phyloP scores from a whole-genome alignment of 768 basidiomycete species.

The Trametes elegans region DNA sequence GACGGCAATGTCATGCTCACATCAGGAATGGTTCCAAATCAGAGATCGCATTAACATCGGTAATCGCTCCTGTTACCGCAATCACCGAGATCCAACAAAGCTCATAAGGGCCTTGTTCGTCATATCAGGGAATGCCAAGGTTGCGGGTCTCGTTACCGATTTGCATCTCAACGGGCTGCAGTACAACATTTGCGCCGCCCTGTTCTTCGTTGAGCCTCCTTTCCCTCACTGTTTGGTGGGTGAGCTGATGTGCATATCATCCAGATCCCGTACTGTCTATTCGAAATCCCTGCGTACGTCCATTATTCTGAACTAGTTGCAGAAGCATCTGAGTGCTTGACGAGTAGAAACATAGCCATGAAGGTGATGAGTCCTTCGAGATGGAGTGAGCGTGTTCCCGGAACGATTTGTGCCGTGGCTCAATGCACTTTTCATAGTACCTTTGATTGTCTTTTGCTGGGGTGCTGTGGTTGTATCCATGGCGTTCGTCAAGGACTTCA shows the following conservation, averaged over 20 bases:
- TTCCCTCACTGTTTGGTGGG: not conserved
- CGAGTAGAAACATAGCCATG: constrained; percentile 5
- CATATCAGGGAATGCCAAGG: not conserved
- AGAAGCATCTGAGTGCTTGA: not conserved
- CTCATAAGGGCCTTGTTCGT: too few relatives aligned
- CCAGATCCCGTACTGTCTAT: constrained; percentile 12
- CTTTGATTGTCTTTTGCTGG: constrained; percentile 12
- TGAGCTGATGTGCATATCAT: too few relatives aligned
- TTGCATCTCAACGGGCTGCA: constrained; percentile 4
- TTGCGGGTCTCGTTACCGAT: not conserved
- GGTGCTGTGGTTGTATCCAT: constrained; percentile 1
- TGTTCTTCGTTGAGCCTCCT: constrained; percentile 6
- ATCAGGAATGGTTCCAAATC: too few relatives aligned
- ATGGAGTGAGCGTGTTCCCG: constrained; percentile 1
- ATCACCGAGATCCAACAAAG: too few relatives aligned
- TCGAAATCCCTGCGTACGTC: constrained; percentile 11
- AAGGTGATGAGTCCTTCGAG: constrained; percentile 5
- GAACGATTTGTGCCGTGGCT: too few relatives aligned
- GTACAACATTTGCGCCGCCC: constrained; percentile 4
- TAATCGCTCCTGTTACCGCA: too few relatives aligned
- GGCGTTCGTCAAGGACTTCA: constrained; percentile 12
- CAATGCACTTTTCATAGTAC: not conserved
- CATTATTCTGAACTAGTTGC: not conserved
- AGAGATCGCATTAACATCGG: too few relatives aligned
- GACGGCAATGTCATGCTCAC: too few relatives aligned